Percentiles rank a stretch among this genome's conserved stretches.
Evolutionary conservation across 2,329 filamentous ascomycete species (phyloP).

Genomic region (Penicillium sp.): DNA sequence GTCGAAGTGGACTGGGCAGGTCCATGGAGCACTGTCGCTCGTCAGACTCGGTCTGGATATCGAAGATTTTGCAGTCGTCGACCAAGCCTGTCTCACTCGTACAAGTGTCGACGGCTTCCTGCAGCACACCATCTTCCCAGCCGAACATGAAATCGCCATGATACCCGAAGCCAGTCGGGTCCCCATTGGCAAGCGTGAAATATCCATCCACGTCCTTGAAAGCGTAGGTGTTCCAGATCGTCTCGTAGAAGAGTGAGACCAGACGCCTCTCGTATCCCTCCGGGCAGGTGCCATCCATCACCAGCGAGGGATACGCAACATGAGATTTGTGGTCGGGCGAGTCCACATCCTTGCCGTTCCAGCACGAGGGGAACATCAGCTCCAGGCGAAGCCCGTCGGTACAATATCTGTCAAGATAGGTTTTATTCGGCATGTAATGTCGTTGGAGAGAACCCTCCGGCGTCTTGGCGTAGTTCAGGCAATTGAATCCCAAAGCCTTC

Average conservation of each 20-base stretch:
- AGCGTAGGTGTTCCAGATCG: conserved; percentile 71
- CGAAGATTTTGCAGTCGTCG: conserved; percentile 72
- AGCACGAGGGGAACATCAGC: conserved; percentile 85
- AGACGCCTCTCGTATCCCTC: conserved; percentile 64
- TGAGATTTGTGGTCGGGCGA: conserved; percentile 59
- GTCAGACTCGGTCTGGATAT: conserved; percentile 58
- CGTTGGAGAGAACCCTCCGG: conserved; percentile 75
- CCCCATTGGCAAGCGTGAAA: conserved; percentile 76
- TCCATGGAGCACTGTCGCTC: conserved; percentile 62
- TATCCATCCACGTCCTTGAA: conserved; percentile 63
- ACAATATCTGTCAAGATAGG: conserved; percentile 76
- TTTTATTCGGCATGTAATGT: conserved; percentile 77
- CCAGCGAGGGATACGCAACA: conserved; percentile 72
- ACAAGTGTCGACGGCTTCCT: conserved; percentile 71
- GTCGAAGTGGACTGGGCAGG: conserved; percentile 52
- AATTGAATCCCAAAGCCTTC: conserved; percentile 92
- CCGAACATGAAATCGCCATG: conserved; percentile 77
- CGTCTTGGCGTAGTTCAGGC: conserved; percentile 69
- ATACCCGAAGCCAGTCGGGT: conserved; percentile 71
- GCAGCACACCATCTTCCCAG: conserved; percentile 68
- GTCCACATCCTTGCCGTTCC: conserved; percentile 67
- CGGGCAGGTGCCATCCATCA: conserved; percentile 75
- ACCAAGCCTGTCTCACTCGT: conserved; percentile 68
- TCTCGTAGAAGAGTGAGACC: conserved; percentile 78
- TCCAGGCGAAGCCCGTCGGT: conserved; percentile 77